These are phyloP conservation scores for Ophiostoma novo-ulmi DNA, from an alignment of 2,329 filamentous ascomycete genomes.

Conservation along the genomic window DNA sequence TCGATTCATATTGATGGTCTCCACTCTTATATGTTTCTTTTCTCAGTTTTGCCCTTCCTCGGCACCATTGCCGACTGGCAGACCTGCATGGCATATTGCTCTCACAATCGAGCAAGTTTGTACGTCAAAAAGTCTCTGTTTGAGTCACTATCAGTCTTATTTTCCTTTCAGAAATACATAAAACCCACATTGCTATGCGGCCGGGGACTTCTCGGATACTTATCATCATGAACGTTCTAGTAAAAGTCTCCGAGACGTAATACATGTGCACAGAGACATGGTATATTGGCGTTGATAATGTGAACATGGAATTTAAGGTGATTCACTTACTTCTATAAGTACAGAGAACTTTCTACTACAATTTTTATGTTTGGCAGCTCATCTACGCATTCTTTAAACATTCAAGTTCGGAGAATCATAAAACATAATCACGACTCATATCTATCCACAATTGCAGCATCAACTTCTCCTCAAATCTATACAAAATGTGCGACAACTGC, in stretches of 20 bases:
- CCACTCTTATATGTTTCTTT: neutral
- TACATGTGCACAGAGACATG: too few relatives aligned
- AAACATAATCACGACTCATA: neutral
- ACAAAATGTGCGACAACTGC: neutral
- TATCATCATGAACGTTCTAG: neutral
- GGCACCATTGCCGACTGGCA: neutral
- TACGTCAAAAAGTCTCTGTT: neutral
- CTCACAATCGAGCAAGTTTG: neutral
- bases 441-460: neutral
- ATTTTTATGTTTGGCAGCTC: too few relatives aligned
- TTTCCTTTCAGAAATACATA: neutral
- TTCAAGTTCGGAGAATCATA: neutral
- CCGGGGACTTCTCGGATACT: slow-evolving; percentile 4
- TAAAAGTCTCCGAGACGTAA: neutral
- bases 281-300: neutral
- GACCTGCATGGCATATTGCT: neutral
- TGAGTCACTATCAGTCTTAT: neutral
- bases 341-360: too few relatives aligned
- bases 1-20: neutral
- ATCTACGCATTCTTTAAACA: neutral
- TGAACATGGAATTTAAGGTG: too few relatives aligned
- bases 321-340: too few relatives aligned
- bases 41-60: neutral
- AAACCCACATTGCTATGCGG: neutral
- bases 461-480: neutral